Evolutionary conservation across 1,284 basidiomycete genomes (phyloP).

Genomic region (Laetiporus sulphureus): DNA sequence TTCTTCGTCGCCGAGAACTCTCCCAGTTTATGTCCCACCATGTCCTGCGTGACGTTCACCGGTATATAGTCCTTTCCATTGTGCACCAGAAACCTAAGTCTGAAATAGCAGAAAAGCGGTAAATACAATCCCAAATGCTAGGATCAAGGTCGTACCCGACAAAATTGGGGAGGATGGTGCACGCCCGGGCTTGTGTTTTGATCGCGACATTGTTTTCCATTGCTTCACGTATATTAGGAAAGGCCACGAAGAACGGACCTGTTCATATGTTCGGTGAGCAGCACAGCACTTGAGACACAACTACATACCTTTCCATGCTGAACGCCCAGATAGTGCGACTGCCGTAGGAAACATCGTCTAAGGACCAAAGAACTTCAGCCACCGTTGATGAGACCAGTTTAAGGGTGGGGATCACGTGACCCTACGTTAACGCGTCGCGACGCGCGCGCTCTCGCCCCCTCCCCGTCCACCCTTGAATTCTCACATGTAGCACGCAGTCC

Average conservation of each 20-base stretch:
- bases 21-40: conserved; percentile 97
- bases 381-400: too few relatives aligned
- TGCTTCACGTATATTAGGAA: conserved; percentile 85
- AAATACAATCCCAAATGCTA: neutral
- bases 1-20: conserved; percentile 91
- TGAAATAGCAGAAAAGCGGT: conserved; percentile 21
- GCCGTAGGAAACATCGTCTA: conserved; percentile 24
- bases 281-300: neutral
- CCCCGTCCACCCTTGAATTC: too few relatives aligned
- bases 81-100: conserved; percentile 86
- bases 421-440: too few relatives aligned
- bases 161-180: conserved; percentile 93
- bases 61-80: conserved; percentile 92
- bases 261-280: neutral
- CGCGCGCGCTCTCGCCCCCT: too few relatives aligned
- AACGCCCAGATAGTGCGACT: conserved; percentile 30
- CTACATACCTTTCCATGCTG: conserved; percentile 35
- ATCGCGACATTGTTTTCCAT: conserved; percentile 82
- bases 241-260: conserved; percentile 95
- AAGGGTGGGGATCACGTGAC: neutral
- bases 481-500: too few relatives aligned
- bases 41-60: conserved; percentile 87
- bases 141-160: conserved; percentile 59
- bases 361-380: neutral
- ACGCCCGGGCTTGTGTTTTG: conserved; percentile 83